These are phyloP conservation scores for Hymenoscyphus fraxineus DNA, from an alignment of 2,329 filamentous ascomycete genomes.

Conservation along the genomic window DNA sequence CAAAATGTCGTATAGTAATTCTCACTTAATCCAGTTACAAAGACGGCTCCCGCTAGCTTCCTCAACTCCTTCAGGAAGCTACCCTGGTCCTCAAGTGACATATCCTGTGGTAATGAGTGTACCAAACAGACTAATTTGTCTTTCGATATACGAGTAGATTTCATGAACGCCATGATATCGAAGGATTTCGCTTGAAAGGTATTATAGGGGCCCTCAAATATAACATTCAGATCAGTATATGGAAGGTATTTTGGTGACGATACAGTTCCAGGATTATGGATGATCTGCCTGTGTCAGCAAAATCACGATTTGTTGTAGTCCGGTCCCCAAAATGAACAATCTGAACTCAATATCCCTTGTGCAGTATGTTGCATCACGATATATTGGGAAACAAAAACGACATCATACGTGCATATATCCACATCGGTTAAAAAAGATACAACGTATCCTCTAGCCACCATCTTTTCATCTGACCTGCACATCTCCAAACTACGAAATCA, in stretches of 20 bases:
- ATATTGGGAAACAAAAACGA: not conserved
- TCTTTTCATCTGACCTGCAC: not conserved
- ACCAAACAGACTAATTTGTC: slow-evolving; percentile 4
- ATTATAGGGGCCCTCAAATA: slow-evolving; percentile 10
- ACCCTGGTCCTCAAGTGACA: not conserved
- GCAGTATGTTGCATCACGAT: not conserved
- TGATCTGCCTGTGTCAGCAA: not conserved
- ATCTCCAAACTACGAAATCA: not conserved
- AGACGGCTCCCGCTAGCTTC: not conserved
- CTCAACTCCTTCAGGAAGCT: slow-evolving; percentile 2
- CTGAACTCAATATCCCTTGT: not conserved
- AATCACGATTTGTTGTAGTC: not conserved
- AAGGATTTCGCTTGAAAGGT: slow-evolving; percentile 2
- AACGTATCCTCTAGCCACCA: not conserved
- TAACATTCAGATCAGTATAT: not conserved
- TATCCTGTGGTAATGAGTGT: slow-evolving; percentile 5
- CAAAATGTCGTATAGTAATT: slow-evolving; percentile 12
- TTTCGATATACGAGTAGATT: not conserved
- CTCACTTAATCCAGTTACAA: slow-evolving; percentile 9
- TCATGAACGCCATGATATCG: slow-evolving; percentile 1
- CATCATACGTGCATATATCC: not conserved
- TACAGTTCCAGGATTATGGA: slow-evolving; percentile 11
- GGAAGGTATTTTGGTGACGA: slow-evolving; percentile 1
- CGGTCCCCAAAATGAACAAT: not conserved
- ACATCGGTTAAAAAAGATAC: not conserved